Conservation (phyloP, 108 stramenopile genomes). For the Nannochloropsis oceanica region DNA sequence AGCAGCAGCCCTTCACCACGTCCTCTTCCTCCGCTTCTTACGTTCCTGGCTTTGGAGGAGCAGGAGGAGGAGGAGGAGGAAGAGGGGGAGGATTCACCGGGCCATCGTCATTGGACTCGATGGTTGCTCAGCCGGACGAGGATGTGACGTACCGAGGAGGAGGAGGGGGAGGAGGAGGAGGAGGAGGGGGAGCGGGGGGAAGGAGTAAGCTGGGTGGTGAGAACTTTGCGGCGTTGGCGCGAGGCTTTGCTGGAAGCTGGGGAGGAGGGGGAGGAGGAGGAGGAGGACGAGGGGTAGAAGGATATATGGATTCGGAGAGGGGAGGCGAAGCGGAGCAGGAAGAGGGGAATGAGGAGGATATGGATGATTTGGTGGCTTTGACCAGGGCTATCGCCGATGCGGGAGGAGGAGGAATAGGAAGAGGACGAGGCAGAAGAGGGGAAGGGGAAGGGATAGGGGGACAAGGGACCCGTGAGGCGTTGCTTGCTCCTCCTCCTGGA, state of each 20-base stretch:
- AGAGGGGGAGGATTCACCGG: not conserved
- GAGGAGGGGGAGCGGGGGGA: not conserved
- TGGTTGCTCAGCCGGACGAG: not conserved
- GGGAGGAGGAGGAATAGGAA: not conserved
- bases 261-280: not conserved
- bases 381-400: not conserved
- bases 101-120: not conserved
- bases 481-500: not conserved
- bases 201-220: not conserved
- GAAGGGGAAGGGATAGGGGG: too few relatives aligned
- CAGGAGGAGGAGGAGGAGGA: not conserved
- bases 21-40: too few relatives aligned
- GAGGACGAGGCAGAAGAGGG: too few relatives aligned
- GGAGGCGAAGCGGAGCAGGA: not conserved
- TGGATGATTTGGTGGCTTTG: too few relatives aligned
- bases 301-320: not conserved
- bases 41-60: not conserved
- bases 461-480: too few relatives aligned
- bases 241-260: not conserved
- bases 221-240: not conserved
- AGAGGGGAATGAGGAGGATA: not conserved
- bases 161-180: not conserved
- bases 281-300: not conserved
- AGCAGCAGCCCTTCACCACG: too few relatives aligned
- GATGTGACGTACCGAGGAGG: not conserved